These are phyloP conservation scores for Magnaporthiopsis incrustans DNA, from an alignment of 2,329 filamentous ascomycete species.

Conservation along the genomic window DNA sequence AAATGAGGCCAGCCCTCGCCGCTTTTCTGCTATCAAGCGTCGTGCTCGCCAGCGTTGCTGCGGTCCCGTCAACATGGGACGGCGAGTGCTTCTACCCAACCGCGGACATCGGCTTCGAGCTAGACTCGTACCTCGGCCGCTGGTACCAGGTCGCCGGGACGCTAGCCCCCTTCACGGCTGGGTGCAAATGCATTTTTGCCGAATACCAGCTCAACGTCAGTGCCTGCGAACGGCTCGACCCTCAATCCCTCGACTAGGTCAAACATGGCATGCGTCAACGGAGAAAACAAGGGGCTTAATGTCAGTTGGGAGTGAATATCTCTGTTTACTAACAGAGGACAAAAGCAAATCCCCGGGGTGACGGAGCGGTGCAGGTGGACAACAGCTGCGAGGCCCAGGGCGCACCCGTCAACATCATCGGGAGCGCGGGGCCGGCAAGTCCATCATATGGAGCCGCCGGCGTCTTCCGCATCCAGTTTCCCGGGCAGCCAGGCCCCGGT, in stretches of 20 bases:
- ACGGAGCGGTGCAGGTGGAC: conserved; percentile 24
- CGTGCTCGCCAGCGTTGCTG: background rate
- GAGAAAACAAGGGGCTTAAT: no score
- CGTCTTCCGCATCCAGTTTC: conserved; percentile 24
- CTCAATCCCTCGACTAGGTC: no score
- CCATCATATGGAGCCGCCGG: conserved; percentile 21
- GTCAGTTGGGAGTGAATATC: no score
- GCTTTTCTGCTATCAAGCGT: background rate
- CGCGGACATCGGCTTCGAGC: conserved; percentile 20
- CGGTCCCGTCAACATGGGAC: conserved; percentile 22
- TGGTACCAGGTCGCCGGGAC: conserved; percentile 27
- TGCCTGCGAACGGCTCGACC: background rate
- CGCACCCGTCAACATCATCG: conserved; percentile 21
- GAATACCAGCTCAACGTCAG: conserved; percentile 24
- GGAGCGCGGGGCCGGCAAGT: conserved; percentile 20
- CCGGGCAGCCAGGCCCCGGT: conserved; percentile 18
- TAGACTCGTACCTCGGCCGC: conserved; percentile 23
- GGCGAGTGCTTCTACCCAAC: conserved; percentile 24
- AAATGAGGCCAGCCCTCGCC: background rate
- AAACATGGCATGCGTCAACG: background rate
- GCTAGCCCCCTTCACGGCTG: conserved; percentile 20
- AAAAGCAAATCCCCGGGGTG: no score
- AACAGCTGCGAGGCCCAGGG: conserved; percentile 22
- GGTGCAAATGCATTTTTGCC: conserved; percentile 25
- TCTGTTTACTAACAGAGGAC: no score